Conservation (phyloP, 192 early-diverging fungal species). For the Coemansia sp. region DNA sequence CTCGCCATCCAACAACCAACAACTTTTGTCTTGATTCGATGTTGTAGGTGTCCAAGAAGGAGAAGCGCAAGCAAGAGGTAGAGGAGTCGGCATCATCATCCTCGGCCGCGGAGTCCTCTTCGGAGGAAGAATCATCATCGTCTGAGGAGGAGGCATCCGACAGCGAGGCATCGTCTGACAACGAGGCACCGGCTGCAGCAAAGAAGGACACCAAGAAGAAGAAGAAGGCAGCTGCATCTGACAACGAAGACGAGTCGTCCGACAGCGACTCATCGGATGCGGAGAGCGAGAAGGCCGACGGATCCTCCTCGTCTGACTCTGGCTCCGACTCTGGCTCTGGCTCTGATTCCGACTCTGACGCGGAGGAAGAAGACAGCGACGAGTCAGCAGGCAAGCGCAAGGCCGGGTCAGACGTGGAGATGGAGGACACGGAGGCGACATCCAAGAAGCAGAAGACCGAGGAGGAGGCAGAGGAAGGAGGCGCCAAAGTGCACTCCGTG, state of each 20-base stretch:
- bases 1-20: not conserved
- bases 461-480: slow-evolving; percentile 12
- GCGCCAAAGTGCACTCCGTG: slow-evolving; percentile 63
- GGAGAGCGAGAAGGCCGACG: slow-evolving; percentile 1
- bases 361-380: slow-evolving; percentile 41
- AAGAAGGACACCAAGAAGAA: not conserved
- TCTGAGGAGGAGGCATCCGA: not conserved
- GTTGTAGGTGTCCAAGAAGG: slow-evolving; percentile 23
- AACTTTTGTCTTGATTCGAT: not conserved
- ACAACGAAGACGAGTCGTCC: slow-evolving; percentile 10
- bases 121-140: not conserved
- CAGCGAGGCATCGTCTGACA: slow-evolving; percentile 10
- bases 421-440: slow-evolving; percentile 34
- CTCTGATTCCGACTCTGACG: slow-evolving; percentile 37
- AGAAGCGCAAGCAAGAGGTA: slow-evolving; percentile 16
- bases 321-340: too few species aligned
- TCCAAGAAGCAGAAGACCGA: slow-evolving; percentile 63
- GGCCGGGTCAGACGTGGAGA: slow-evolving; percentile 29
- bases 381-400: slow-evolving; percentile 20
- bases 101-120: slow-evolving; percentile 11
- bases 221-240: slow-evolving; percentile 33
- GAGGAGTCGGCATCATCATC: slow-evolving; percentile 35
- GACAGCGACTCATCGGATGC: not conserved
- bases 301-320: not conserved
- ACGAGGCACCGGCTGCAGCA: not conserved